Evolutionary conservation across 202 grass and related monocot species (phyloP).

Genomic region (Bolboschoenoplectus hybrid): DNA sequence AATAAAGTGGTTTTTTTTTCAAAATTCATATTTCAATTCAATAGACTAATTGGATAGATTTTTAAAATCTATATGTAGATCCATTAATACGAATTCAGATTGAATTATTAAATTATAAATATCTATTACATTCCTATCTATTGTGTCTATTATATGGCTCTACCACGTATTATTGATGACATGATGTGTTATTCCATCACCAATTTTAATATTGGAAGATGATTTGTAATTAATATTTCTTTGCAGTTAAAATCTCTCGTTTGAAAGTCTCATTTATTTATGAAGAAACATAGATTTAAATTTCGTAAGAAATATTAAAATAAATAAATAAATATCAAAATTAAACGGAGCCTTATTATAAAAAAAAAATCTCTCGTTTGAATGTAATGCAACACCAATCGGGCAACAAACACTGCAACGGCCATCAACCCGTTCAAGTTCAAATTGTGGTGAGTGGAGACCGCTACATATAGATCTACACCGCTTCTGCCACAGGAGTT

Average conservation of each 20-base stretch:
- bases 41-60: no score
- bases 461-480: not conserved
- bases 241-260: not conserved
- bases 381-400: not conserved
- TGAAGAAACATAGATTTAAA: no score
- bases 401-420: not conserved
- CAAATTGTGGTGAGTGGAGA: not conserved
- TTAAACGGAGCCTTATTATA: no score
- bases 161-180: not conserved
- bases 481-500: not conserved
- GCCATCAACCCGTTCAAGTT: not conserved
- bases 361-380: not conserved
- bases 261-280: not conserved
- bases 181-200: not conserved
- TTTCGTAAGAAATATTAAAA: no score
- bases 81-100: no score
- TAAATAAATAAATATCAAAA: no score
- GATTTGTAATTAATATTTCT: not conserved
- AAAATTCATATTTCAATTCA: no score
- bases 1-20: no score
- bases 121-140: no score
- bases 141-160: not conserved
- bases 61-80: not conserved
- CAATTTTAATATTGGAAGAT: not conserved
- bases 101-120: no score